These are phyloP conservation scores for Petrea volubilis DNA, from an alignment of 257 asterid species.

Conservation along the genomic window DNA sequence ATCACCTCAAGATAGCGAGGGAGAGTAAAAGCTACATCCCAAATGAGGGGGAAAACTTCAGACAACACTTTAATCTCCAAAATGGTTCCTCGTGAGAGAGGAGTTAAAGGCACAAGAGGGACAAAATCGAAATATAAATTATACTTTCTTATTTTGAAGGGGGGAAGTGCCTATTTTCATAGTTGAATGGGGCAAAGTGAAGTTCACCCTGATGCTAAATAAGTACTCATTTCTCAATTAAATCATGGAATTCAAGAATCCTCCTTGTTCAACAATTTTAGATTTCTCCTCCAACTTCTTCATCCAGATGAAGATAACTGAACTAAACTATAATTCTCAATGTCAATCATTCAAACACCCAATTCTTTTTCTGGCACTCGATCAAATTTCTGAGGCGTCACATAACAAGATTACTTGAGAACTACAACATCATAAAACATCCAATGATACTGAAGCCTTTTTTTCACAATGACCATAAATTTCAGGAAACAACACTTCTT, in stretches of 20 bases:
- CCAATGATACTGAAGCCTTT: neutral
- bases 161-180: neutral
- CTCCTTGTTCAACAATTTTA: neutral
- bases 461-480: neutral
- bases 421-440: neutral
- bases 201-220: neutral
- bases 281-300: neutral
- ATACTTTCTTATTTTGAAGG: neutral
- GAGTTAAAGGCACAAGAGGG: neutral
- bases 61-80: neutral
- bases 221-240: neutral
- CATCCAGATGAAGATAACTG: neutral
- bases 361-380: neutral
- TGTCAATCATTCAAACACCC: neutral
- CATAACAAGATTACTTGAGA: neutral
- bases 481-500: neutral
- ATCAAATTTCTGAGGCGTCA: neutral
- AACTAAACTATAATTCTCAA: neutral
- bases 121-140: too few species aligned
- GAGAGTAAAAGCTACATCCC: neutral
- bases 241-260: neutral
- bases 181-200: neutral
- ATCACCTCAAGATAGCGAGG: neutral
- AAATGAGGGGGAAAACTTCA: neutral
- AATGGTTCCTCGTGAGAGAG: neutral